Evolutionary conservation across 2,329 filamentous ascomycete genomes (phyloP).

Genomic region (Paecilomyces formosus): DNA sequence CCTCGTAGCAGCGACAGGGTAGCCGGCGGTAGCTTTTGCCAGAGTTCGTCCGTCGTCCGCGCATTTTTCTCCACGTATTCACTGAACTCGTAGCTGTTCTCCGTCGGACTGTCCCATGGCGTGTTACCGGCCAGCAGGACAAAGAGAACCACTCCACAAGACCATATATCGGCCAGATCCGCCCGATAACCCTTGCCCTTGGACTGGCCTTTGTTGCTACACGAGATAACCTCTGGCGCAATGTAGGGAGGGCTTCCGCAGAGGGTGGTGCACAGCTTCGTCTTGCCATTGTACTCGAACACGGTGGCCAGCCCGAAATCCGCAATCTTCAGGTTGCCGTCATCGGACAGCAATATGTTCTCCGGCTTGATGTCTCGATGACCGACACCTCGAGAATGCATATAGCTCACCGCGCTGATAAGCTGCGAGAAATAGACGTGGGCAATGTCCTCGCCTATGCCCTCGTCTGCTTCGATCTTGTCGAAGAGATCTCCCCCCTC

Average conservation of each 20-base stretch:
- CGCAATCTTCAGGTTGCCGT: slow-evolving; percentile 85
- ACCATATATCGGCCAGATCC: slow-evolving; percentile 90
- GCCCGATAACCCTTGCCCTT: slow-evolving; percentile 47
- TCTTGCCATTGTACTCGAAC: slow-evolving; percentile 79
- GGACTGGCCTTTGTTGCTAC: slow-evolving; percentile 43
- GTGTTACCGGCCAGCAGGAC: slow-evolving; percentile 93
- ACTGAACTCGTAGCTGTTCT: slow-evolving; percentile 79
- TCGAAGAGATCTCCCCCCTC: slow-evolving; percentile 96
- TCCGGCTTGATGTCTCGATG: slow-evolving; percentile 91
- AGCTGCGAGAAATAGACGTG: slow-evolving; percentile 95
- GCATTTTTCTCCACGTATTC: slow-evolving; percentile 77
- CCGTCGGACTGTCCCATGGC: slow-evolving; percentile 90
- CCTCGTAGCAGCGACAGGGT: slow-evolving; percentile 78
- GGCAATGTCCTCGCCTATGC: slow-evolving; percentile 87
- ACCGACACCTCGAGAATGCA: slow-evolving; percentile 91
- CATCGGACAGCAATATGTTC: slow-evolving; percentile 81
- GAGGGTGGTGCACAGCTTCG: slow-evolving; percentile 77
- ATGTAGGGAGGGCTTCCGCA: slow-evolving; percentile 97
- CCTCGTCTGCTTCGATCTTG: slow-evolving; percentile 97
- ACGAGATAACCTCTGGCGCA: slow-evolving; percentile 74
- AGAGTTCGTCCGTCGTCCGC: slow-evolving; percentile 77
- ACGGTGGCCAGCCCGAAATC: slow-evolving; percentile 95
- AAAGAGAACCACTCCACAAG: slow-evolving; percentile 94
- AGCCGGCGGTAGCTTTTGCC: slow-evolving; percentile 67
- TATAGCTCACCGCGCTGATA: slow-evolving; percentile 81